These are phyloP conservation scores for Prinsepia uniflora DNA, from an alignment of 306 rosid genomes.

Conservation along the genomic window DNA sequence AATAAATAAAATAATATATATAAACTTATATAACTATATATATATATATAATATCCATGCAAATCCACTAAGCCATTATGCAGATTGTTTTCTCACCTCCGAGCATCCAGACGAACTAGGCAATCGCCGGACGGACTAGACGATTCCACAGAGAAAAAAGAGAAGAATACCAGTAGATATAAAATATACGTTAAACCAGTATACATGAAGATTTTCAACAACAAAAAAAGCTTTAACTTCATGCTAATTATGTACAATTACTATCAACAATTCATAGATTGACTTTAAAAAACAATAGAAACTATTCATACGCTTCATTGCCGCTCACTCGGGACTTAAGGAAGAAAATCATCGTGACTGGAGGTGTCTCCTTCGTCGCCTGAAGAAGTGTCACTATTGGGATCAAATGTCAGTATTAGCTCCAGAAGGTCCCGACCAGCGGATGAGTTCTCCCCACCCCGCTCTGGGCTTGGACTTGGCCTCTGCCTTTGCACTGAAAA, in stretches of 20 bases:
- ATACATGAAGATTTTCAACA: not conserved
- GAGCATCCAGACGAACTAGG: no score
- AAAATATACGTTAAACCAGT: not conserved
- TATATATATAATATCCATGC: no score
- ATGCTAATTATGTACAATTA: slow-evolving; percentile 40
- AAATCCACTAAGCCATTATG: no score
- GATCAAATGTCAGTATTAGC: slow-evolving; percentile 49
- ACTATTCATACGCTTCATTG: slow-evolving; percentile 1
- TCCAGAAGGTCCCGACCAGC: slow-evolving; percentile 46
- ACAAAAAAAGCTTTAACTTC: not conserved
- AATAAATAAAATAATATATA: no score
- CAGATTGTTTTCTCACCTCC: no score
- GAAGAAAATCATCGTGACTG: slow-evolving; percentile 51
- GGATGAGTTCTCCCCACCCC: slow-evolving; percentile 37
- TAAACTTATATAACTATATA: no score
- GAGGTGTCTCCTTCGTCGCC: slow-evolving; percentile 42
- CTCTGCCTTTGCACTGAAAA: slow-evolving; percentile 55
- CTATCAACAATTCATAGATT: slow-evolving; percentile 20
- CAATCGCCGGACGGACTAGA: no score
- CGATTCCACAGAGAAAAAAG: not conserved
- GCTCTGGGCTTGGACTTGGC: slow-evolving; percentile 41
- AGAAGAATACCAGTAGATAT: not conserved
- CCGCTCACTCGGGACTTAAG: slow-evolving; percentile 31
- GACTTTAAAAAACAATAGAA: no score
- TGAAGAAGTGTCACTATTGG: slow-evolving; percentile 46